phyloP scores from a whole-genome alignment of 371 early-diverging fungal genomes.

The Mortierella sp. region DNA sequence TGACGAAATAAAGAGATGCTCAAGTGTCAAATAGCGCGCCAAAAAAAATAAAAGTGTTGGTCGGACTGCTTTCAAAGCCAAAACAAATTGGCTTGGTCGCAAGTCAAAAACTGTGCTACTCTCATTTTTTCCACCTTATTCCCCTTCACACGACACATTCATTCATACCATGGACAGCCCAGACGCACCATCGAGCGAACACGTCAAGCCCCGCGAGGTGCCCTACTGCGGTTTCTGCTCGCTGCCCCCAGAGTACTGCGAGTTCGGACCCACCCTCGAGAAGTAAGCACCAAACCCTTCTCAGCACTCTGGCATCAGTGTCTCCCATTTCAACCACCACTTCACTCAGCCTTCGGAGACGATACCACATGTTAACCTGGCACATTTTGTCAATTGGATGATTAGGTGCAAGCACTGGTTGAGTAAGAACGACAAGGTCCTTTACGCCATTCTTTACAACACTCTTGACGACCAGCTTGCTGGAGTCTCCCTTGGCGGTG shows the following conservation, averaged over 20 bases:
- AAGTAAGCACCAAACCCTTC: slow-evolving; percentile 53
- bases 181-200: slow-evolving; percentile 57
- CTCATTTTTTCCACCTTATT: not conserved
- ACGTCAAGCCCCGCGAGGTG: slow-evolving; percentile 56
- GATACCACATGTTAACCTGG: not conserved
- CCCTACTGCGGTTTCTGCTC: slow-evolving; percentile 66
- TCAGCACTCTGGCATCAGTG: too few relatives aligned
- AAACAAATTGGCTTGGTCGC: too few relatives aligned
- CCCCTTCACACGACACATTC: not conserved
- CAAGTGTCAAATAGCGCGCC: not conserved
- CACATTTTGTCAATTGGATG: not conserved
- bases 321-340: not conserved
- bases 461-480: slow-evolving; percentile 59
- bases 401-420: slow-evolving; percentile 84
- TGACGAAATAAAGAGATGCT: not conserved
- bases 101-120: too few relatives aligned
- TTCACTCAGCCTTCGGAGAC: not conserved
- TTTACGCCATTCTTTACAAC: slow-evolving; percentile 58
- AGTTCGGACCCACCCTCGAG: slow-evolving; percentile 84
- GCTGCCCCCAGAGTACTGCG: slow-evolving; percentile 85
- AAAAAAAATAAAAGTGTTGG: not conserved
- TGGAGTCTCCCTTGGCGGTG: slow-evolving; percentile 46
- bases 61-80: slow-evolving; percentile 9
- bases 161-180: slow-evolving; percentile 43
- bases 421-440: slow-evolving; percentile 63